phyloP scores from a whole-genome alignment of 2,329 filamentous ascomycete genomes.

The Periglandula ipomoeae region DNA sequence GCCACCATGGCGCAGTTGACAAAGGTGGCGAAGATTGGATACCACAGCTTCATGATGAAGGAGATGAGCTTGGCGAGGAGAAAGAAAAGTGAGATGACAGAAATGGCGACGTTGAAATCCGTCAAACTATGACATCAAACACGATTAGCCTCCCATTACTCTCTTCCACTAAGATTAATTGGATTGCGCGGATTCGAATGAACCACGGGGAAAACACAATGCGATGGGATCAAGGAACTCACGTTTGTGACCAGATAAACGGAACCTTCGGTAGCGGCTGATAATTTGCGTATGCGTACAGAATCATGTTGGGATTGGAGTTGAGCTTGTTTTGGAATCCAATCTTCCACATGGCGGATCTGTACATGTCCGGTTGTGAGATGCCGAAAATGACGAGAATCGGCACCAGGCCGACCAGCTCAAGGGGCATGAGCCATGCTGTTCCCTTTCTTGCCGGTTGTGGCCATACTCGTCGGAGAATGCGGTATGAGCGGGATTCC shows the following conservation, averaged over 20 bases:
- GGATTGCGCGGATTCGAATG: too few species aligned
- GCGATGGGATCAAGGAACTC: constrained; percentile 26
- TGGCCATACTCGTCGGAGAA: constrained; percentile 52
- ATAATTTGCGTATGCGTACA: constrained; percentile 69
- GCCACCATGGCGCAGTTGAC: constrained; percentile 48
- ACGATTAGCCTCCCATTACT: neutral
- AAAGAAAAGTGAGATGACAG: constrained; percentile 67
- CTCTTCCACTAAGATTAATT: neutral
- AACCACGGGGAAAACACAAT: neutral
- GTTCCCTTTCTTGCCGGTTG: constrained; percentile 40
- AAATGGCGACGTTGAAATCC: constrained; percentile 67
- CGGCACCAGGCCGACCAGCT: constrained; percentile 56
- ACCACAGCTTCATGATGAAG: constrained; percentile 63
- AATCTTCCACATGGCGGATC: constrained; percentile 63
- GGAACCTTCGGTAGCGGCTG: constrained; percentile 51
- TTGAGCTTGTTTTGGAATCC: constrained; percentile 65
- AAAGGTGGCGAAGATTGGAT: constrained; percentile 52
- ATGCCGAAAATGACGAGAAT: constrained; percentile 64
- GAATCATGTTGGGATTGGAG: constrained; percentile 57
- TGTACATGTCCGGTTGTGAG: constrained; percentile 63
- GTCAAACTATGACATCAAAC: constrained; percentile 46
- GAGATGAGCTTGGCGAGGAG: constrained; percentile 60
- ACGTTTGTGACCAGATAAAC: constrained; percentile 67
- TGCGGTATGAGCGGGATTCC: constrained; percentile 31
- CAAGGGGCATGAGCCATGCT: constrained; percentile 55